These are phyloP conservation scores for Leccinum subrobustum DNA, from an alignment of 1,284 basidiomycete genomes.

Conservation along the genomic window DNA sequence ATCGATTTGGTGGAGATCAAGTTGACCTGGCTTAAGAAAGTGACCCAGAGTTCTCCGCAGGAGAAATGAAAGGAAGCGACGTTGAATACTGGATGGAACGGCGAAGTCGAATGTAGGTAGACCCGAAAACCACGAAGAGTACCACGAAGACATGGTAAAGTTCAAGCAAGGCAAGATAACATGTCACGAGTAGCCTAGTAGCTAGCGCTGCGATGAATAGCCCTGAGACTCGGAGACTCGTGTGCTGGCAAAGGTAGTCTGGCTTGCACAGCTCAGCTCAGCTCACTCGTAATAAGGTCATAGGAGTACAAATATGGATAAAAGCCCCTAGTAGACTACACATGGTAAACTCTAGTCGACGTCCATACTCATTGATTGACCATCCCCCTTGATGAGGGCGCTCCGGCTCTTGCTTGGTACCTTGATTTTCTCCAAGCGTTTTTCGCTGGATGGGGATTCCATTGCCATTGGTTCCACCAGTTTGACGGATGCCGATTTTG, in stretches of 20 bases:
- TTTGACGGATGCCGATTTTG: conserved; percentile 61
- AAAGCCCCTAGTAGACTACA: conserved; percentile 8
- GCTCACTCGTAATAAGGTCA: not conserved
- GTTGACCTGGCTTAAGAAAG: conserved; percentile 83
- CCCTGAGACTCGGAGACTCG: conserved; percentile 2
- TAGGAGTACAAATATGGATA: conserved; percentile 21
- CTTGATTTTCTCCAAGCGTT: conserved; percentile 77
- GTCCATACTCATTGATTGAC: conserved; percentile 81
- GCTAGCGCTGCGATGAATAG: conserved; percentile 3
- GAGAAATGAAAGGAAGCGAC: conserved; percentile 87
- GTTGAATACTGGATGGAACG: conserved; percentile 82
- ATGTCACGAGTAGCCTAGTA: conserved; percentile 16
- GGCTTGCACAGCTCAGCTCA: not conserved
- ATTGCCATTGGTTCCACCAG: conserved; percentile 68
- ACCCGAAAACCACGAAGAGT: conserved; percentile 57
- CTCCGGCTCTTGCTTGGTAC: conserved; percentile 66
- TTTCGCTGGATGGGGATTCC: conserved; percentile 45
- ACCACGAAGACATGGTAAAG: conserved; percentile 33
- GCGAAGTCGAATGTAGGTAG: conserved; percentile 65
- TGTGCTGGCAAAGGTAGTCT: not conserved
- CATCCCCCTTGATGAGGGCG: conserved; percentile 75
- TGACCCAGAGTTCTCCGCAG: conserved; percentile 84
- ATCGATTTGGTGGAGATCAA: conserved; percentile 86
- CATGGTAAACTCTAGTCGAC: conserved; percentile 50
- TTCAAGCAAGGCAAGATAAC: conserved; percentile 22